phyloP scores from a whole-genome alignment of 768 basidiomycete genomes.

The Agaricus bisporus region DNA sequence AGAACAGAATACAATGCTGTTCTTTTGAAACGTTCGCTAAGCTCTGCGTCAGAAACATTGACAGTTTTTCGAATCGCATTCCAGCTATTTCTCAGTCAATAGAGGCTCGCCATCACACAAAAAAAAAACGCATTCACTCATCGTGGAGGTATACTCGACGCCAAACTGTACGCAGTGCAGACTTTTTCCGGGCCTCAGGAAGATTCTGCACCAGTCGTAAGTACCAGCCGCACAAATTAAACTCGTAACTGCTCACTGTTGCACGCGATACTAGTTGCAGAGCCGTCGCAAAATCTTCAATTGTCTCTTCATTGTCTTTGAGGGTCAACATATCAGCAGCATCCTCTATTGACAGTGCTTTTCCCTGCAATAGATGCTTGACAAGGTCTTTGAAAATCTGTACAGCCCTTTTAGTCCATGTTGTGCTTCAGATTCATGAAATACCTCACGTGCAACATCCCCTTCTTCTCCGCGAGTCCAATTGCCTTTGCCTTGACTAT shows the following conservation, averaged over 20 bases:
- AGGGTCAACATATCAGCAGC: constrained; percentile 78
- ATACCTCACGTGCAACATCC: constrained; percentile 43
- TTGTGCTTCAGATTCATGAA: neutral
- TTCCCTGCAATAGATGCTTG: constrained; percentile 66
- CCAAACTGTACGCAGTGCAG: constrained; percentile 78
- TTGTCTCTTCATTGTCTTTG: constrained; percentile 63
- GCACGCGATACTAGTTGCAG: constrained; percentile 58
- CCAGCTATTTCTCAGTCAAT: constrained; percentile 52
- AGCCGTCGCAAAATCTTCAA: constrained; percentile 65
- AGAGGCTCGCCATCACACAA: neutral
- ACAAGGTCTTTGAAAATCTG: constrained; percentile 70
- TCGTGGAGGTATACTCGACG: constrained; percentile 84
- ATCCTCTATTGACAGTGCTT: constrained; percentile 71
- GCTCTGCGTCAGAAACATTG: constrained; percentile 70
- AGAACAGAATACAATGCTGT: constrained; percentile 76
- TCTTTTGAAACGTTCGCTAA: constrained; percentile 61
- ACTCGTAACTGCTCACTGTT: constrained; percentile 31
- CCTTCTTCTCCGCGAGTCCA: constrained; percentile 37
- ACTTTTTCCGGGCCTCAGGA: constrained; percentile 61
- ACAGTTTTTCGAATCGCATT: constrained; percentile 64
- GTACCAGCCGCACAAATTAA: neutral
- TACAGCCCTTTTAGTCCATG: neutral
- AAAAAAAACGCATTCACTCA: constrained; percentile 49
- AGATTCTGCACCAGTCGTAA: constrained; percentile 38
- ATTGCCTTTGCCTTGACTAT: constrained; percentile 52